A percentile compares a stretch with the other conserved stretches of the same genome.
phyloP scores from a whole-genome alignment of 805 yeast genomes.

The Priceomyces carsonii region DNA sequence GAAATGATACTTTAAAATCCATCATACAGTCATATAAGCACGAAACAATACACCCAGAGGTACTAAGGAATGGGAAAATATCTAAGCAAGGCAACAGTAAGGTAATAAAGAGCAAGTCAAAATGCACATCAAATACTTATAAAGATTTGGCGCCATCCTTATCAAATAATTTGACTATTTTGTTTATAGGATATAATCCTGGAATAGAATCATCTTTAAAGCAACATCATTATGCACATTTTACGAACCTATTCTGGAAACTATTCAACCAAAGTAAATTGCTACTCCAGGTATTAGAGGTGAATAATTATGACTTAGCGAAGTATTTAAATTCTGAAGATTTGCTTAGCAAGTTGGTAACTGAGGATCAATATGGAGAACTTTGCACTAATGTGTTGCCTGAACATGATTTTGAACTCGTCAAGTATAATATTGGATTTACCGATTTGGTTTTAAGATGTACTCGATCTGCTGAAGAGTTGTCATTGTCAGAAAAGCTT shows the following conservation, averaged over 20 bases:
- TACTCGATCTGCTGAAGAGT: constrained; percentile 58
- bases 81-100: constrained; percentile 5
- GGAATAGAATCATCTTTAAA: constrained; percentile 58
- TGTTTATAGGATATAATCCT: constrained; percentile 76
- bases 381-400: constrained; percentile 17
- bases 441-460: constrained; percentile 70
- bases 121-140: constrained; percentile 7
- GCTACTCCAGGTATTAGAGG: constrained; percentile 23
- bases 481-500: constrained; percentile 52
- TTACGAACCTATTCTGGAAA: constrained; percentile 68
- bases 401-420: constrained; percentile 43
- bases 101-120: constrained; percentile 4
- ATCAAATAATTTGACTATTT: constrained; percentile 26
- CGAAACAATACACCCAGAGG: constrained; percentile 6
- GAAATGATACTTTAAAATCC: constrained; percentile 11
- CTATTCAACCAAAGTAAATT: constrained; percentile 54
- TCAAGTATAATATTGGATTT: constrained; percentile 57
- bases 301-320: constrained; percentile 1
- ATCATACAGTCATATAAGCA: constrained; percentile 17
- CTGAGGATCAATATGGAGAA: constrained; percentile 9
- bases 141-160: constrained; percentile 36
- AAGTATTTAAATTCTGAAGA: constrained; percentile 10
- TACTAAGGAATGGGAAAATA: neutral
- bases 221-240: constrained; percentile 77
- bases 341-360: constrained; percentile 13